Evolutionary conservation across 768 basidiomycete genomes (phyloP), one percentile per base, ranked within the genome.

Genomic region (Mrakia blollopis): DNA sequence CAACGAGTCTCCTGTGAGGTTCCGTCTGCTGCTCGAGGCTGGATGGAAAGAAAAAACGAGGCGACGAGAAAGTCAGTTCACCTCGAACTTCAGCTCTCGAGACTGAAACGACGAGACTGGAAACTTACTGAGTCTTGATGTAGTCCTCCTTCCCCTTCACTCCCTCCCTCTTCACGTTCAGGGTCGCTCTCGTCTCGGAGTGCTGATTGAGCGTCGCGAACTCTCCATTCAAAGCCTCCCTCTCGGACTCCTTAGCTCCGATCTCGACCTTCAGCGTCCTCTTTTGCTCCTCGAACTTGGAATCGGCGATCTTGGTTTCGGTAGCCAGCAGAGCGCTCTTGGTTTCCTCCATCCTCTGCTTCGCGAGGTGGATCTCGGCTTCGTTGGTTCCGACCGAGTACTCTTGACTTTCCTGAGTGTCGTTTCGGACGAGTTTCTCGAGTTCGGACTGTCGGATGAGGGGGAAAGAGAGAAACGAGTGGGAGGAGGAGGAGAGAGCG

Each of bases 91-190:
- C 10, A 9, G 35, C 25, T n/a, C 72, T 11, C 21, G 3, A 28
- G n/a, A n/a, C n/a, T n/a, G n/a, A n/a, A 21, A 0, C 7, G 14
- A 62, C 63, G 1, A 5, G 35, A 23, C 35, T 3, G 32, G 28
- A 30, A 39, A 85, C 90, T 76, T 78, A 94, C 92, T 87, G 89
- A 73, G 87, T 89, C 79, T 88, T 85, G 21, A 94, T 86, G 57
- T 94, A 92, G 23, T 85, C 85, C 63, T 85, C 85, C 84, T 91
- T 92, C 74, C 84, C 86, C 82, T 86, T 88, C 62, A 89, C 82
- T 79, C 94, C 92, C 0, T 85, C 85, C 77, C 89, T 86, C 81
- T 92, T 91, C 78, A 96, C 81, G 57, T 91, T 89, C 72, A 98
- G 82, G 80, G 88, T 90, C 2, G 94, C 93, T 62, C 96, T 86